Percentiles rank a stretch among this genome's conserved stretches.
Conservation (phyloP, 2,329 filamentous ascomycete species). For the Pseudocercospora fuligena region DNA sequence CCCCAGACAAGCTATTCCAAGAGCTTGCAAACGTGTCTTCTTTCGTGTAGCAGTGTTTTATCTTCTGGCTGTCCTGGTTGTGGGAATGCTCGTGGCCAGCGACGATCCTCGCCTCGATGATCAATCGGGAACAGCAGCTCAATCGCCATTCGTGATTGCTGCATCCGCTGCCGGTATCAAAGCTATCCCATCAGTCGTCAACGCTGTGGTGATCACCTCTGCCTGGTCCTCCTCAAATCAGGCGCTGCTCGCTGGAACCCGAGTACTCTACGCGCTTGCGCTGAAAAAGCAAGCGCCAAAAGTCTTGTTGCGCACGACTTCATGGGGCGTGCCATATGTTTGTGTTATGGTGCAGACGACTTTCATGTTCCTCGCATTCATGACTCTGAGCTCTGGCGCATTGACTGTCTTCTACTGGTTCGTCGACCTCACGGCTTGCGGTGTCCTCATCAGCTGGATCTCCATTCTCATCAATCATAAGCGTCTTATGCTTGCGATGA, state of each 20-base stretch:
- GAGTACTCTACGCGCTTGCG: slow-evolving; percentile 60
- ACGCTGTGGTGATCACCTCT: slow-evolving; percentile 69
- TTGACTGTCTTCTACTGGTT: slow-evolving; percentile 71
- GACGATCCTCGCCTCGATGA: slow-evolving; percentile 43
- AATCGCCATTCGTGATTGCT: slow-evolving; percentile 62
- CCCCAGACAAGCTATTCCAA: slow-evolving; percentile 32
- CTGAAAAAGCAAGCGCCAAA: slow-evolving; percentile 68
- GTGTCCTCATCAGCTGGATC: slow-evolving; percentile 66
- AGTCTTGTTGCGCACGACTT: slow-evolving; percentile 50
- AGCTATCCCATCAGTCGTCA: slow-evolving; percentile 67
- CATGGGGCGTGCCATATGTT: slow-evolving; percentile 33
- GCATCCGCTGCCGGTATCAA: slow-evolving; percentile 64
- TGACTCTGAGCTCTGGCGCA: slow-evolving; percentile 49
- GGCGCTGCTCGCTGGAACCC: slow-evolving; percentile 58
- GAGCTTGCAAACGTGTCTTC: slow-evolving; percentile 33
- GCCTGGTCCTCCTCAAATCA: slow-evolving; percentile 63
- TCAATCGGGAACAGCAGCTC: slow-evolving; percentile 43
- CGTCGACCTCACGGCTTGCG: slow-evolving; percentile 64
- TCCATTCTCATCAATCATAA: slow-evolving; percentile 35
- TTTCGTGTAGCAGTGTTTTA: slow-evolving; percentile 43
- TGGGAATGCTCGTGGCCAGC: slow-evolving; percentile 46
- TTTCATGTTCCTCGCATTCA: slow-evolving; percentile 38
- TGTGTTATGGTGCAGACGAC: slow-evolving; percentile 33
- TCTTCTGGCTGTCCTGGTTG: slow-evolving; percentile 45
- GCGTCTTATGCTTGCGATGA: slow-evolving; percentile 34